A percentile compares a stretch with the other conserved stretches of the same genome.
Conservation (phyloP, 208 protist genomes). For the Blastocrithidia nonstop region DNA sequence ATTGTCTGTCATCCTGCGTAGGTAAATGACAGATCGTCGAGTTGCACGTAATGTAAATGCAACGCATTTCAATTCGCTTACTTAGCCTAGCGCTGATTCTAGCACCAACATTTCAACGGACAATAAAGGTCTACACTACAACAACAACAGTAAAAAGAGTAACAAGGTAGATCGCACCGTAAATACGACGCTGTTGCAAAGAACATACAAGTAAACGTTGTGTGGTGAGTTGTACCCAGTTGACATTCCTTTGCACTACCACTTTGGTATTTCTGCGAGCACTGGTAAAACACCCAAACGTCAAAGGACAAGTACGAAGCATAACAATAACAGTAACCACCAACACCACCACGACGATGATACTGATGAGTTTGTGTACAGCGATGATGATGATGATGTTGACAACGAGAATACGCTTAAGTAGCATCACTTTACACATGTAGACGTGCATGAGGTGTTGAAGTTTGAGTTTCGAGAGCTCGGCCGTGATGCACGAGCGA, state of each 20-base stretch:
- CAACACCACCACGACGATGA: slow-evolving; percentile 1
- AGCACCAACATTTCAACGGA: no score
- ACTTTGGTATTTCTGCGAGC: slow-evolving; percentile 64
- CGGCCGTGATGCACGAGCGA: slow-evolving; percentile 39
- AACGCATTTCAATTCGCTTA: no score
- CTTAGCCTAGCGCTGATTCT: no score
- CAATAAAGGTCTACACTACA: no score
- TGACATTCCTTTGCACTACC: slow-evolving; percentile 34
- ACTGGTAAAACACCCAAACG: slow-evolving; percentile 25
- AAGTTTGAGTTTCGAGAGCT: slow-evolving; percentile 60
- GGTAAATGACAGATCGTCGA: slow-evolving; percentile 25
- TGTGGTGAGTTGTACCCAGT: slow-evolving; percentile 63
- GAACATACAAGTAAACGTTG: slow-evolving; percentile 46
- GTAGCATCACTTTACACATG: slow-evolving; percentile 26
- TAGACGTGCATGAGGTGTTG: slow-evolving; percentile 61
- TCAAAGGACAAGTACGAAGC: not conserved
- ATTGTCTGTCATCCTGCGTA: slow-evolving; percentile 29
- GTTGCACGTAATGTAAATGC: no score
- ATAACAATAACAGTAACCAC: not conserved
- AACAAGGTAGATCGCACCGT: no score
- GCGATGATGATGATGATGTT: slow-evolving; percentile 10
- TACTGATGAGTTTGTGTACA: slow-evolving; percentile 6
- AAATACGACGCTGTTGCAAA: slow-evolving; percentile 4
- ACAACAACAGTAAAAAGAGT: no score
- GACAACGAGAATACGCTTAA: slow-evolving; percentile 5